Evolutionary conservation across 108 stramenopile genomes (phyloP).

Genomic region (Cylindrotheca fusiformis): DNA sequence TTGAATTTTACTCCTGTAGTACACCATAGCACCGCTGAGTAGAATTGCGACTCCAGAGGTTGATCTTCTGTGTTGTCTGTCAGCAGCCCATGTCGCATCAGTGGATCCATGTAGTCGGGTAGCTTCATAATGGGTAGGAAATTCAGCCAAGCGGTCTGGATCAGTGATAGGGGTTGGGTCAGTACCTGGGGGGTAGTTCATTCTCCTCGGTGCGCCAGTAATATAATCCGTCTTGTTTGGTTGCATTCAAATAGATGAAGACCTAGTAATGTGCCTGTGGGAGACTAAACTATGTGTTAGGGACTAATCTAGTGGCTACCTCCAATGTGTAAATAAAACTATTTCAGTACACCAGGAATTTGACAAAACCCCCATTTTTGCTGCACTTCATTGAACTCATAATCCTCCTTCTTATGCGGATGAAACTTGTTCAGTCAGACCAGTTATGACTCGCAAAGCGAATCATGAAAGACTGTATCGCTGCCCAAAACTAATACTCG

Average conservation of each 20-base stretch:
- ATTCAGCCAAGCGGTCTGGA: neutral
- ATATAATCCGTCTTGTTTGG: conserved; percentile 4
- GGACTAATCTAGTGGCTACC: no score
- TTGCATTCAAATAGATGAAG: conserved; percentile 5
- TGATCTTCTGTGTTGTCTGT: conserved; percentile 21
- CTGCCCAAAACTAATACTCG: no score
- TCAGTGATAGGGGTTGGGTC: conserved; percentile 5
- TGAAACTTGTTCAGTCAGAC: no score
- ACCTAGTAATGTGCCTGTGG: neutral
- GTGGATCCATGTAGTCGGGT: neutral
- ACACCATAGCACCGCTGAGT: conserved; percentile 30
- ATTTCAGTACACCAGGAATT: no score
- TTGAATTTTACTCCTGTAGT: conserved; percentile 23
- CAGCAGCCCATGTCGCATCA: conserved; percentile 37
- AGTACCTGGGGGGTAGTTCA: conserved; percentile 6
- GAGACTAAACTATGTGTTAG: no score
- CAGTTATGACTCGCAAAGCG: no score
- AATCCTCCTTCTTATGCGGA: no score
- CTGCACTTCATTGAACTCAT: no score
- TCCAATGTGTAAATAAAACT: no score
- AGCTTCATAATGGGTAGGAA: conserved; percentile 1
- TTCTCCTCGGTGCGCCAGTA: conserved; percentile 17
- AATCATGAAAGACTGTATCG: no score
- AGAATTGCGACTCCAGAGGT: conserved; percentile 21
- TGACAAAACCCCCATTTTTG: no score